Base-by-base conservation (phyloP, 805 yeast species). In the Wickerhamiella occidentalis region DNA sequence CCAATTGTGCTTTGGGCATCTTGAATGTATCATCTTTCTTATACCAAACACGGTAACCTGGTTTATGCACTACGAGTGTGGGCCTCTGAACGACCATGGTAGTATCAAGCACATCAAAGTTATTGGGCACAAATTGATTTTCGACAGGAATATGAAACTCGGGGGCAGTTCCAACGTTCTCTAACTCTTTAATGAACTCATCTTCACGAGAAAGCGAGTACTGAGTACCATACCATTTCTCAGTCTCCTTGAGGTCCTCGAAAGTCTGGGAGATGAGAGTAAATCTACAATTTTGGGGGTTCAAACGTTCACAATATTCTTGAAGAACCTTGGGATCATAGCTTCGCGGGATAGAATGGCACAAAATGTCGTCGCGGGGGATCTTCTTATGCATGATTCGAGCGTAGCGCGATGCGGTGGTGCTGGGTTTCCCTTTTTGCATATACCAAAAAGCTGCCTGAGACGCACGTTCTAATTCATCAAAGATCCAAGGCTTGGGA, bases 151-250 rank as follows among this genome's bases (percentile, higher is more conserved):
- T 68, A 51, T 73, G 77, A 29, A 84, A 66, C 18, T 64, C 62
- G 0, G 57, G 43, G 37, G 64, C 59, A 15, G 60, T 53, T 50
- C 18, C 30, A n/a, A 50, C 33, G 9, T 36, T 37, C 40, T 64
- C 46, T 52, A 49, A 41, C 50, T 54, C 54, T 40, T 61, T 53
- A 43, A 78, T 60, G 36, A 55, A 58, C 8, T 61, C 45, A 2
- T 77, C 68, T 19, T 85, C 58, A 13, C 69, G 66, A 9, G 66
- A 69, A 40, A 73, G 62, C 2, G 74, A 65, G 61, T 86, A 85
- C 56, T 83, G 82, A 0, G 96, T 86, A 3, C 94, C 95, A 61
- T 92, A 90, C 95, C 96, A 90, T 59, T 77, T 72, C 62, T 90
- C 98, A 18, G 60, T 69, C 13, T 65, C 54, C 49, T 71, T 68